phyloP scores from a whole-genome alignment of 1,139 yeast species.

The Hyphopichia khmerensis region DNA sequence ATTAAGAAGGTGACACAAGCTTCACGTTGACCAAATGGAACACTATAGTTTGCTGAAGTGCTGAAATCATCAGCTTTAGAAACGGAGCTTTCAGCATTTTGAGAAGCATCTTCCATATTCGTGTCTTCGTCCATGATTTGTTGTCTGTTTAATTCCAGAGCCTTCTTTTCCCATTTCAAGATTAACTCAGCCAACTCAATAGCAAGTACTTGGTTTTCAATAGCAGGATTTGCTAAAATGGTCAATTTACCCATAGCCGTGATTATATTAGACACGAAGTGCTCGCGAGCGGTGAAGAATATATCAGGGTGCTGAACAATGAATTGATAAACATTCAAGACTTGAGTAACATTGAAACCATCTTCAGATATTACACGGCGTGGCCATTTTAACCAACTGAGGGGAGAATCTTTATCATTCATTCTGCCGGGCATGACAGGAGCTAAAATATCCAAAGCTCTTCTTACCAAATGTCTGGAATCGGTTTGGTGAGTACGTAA shows the following conservation, averaged over 20 bases:
- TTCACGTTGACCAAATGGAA: conserved; percentile 82
- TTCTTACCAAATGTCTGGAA: conserved; percentile 78
- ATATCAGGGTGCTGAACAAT: conserved; percentile 83
- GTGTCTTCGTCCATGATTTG: conserved; percentile 9
- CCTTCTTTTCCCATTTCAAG: conserved; percentile 76
- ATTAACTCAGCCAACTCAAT: conserved; percentile 87
- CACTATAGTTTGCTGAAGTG: conserved; percentile 47
- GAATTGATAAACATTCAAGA: conserved; percentile 84
- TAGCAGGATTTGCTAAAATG: conserved; percentile 72
- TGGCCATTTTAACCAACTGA: conserved; percentile 93
- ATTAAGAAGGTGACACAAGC: conserved; percentile 90
- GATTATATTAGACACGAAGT: conserved; percentile 83
- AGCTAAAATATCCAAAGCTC: conserved; percentile 84
- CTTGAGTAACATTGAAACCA: conserved; percentile 79
- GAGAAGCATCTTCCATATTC: conserved; percentile 8
- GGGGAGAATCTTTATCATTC: conserved; percentile 54
- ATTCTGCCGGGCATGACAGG: conserved; percentile 82
- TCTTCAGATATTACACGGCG: conserved; percentile 90
- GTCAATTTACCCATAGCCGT: conserved; percentile 95
- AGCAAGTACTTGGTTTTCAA: conserved; percentile 82
- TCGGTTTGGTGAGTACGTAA: conserved; percentile 85
- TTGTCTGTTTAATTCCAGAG: conserved; percentile 16
- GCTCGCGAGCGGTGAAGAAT: conserved; percentile 84
- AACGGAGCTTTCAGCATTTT: conserved; percentile 14
- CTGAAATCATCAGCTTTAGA: conserved; percentile 29